These are phyloP conservation scores for Tuber melanosporum DNA, from an alignment of 495 filamentous ascomycete species.

Conservation along the genomic window DNA sequence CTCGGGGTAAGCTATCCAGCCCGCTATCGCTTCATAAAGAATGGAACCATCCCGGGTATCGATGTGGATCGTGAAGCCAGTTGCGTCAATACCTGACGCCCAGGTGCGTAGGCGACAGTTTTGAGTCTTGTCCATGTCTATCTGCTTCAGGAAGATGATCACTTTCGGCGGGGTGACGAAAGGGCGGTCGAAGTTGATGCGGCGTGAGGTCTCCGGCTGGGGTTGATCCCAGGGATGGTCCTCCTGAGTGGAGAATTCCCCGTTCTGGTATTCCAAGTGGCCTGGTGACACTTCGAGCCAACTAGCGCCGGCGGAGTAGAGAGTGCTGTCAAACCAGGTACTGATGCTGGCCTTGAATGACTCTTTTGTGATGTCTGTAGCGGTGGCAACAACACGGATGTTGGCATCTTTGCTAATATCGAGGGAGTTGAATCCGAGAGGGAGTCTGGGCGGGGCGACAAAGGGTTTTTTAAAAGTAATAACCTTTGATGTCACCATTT, in stretches of 20 bases:
- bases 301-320: conserved; percentile 12
- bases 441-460: neutral
- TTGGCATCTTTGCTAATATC: neutral
- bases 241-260: conserved; percentile 19
- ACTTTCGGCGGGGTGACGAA: conserved; percentile 26
- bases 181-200: neutral
- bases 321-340: conserved; percentile 4
- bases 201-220: neutral
- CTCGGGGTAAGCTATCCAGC: conserved; percentile 25
- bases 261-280: conserved; percentile 16
- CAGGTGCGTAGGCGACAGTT: conserved; percentile 19
- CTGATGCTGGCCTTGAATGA: neutral
- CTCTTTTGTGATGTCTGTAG: neutral
- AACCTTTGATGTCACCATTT: neutral
- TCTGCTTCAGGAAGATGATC: conserved; percentile 16
- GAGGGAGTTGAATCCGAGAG: neutral
- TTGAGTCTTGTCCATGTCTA: conserved; percentile 16
- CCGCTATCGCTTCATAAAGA: neutral
- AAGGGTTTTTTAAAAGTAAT: neutral
- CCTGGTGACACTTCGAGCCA: conserved; percentile 20
- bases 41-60: conserved; percentile 7
- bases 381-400: neutral
- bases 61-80: conserved; percentile 19
- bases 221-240: conserved; percentile 1
- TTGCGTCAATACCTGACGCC: conserved; percentile 8